These are phyloP conservation scores for Ganoderma resinaceum DNA, from an alignment of 1,284 basidiomycete species.

Conservation along the genomic window DNA sequence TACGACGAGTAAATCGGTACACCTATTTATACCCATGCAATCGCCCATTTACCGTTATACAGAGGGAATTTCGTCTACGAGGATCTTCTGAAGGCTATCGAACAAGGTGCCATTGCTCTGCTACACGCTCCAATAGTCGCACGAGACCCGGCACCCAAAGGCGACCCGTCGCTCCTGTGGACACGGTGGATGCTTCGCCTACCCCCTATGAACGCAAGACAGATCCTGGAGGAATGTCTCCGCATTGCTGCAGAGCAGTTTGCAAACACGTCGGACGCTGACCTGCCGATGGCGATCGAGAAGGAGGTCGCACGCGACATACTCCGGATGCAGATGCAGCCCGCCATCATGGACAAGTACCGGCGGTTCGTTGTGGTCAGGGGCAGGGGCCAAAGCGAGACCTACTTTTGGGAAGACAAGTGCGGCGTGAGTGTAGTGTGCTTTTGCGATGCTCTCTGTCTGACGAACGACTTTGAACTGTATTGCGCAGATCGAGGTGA, in stretches of 20 bases:
- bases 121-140: constrained; percentile 49
- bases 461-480: constrained; percentile 13
- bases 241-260: constrained; percentile 48
- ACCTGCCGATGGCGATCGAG: constrained; percentile 43
- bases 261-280: constrained; percentile 31
- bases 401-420: constrained; percentile 33
- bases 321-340: constrained; percentile 58
- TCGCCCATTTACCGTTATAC: not conserved
- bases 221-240: constrained; percentile 51
- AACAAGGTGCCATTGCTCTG: constrained; percentile 58
- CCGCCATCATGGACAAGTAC: constrained; percentile 60
- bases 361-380: constrained; percentile 67
- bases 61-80: constrained; percentile 50
- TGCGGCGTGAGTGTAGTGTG: constrained; percentile 42
- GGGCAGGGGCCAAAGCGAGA: constrained; percentile 46
- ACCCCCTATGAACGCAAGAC: constrained; percentile 38
- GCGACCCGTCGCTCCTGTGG: constrained; percentile 36
- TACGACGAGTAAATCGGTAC: constrained; percentile 33
- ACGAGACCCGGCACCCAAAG: constrained; percentile 15
- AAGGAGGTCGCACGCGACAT: constrained; percentile 53
- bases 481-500: constrained; percentile 48
- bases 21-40: not conserved
- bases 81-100: constrained; percentile 53
- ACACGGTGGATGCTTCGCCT: constrained; percentile 35
- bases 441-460: not conserved